Conservation (phyloP, 1,284 basidiomycete species). For the Ceratobasidium sp. region DNA sequence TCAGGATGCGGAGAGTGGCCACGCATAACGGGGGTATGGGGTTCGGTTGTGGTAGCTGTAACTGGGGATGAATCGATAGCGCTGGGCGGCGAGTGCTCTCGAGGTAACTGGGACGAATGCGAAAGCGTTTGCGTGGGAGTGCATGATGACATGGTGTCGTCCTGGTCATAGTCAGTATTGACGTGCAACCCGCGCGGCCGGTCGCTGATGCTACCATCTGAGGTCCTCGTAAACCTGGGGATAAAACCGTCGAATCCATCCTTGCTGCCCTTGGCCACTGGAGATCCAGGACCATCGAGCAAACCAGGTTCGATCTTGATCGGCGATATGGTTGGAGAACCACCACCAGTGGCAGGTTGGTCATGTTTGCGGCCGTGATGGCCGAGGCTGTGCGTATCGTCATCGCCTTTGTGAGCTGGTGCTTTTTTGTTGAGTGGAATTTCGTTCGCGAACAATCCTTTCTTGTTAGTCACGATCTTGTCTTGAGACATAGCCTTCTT, state of each 20-base stretch:
- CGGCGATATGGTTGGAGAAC: background rate
- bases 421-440: slow-evolving; percentile 1
- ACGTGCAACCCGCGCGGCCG: slow-evolving; percentile 4
- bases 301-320: slow-evolving; percentile 14
- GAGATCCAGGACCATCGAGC: background rate
- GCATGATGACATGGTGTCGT: slow-evolving; percentile 39
- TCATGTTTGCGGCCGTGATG: slow-evolving; percentile 12
- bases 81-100: slow-evolving; percentile 17
- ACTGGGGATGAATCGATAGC: slow-evolving; percentile 8
- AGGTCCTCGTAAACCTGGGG: background rate
- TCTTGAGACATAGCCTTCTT: slow-evolving; percentile 14
- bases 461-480: slow-evolving; percentile 18
- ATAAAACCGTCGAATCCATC: background rate
- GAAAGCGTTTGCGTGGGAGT: slow-evolving; percentile 32
- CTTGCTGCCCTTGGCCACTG: slow-evolving; percentile 19
- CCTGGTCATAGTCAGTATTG: slow-evolving; percentile 25
- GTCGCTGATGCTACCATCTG: background rate
- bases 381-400: background rate
- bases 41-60: background rate
- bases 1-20: slow-evolving; percentile 2
- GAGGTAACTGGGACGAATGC: slow-evolving; percentile 15
- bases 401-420: slow-evolving; percentile 9
- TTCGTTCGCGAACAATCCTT: slow-evolving; percentile 10
- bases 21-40: slow-evolving; percentile 8
- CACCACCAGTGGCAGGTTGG: slow-evolving; percentile 22